These are phyloP conservation scores for Pleoardoris graminearum DNA, from an alignment of 2,329 filamentous ascomycete genomes.

Conservation along the genomic window DNA sequence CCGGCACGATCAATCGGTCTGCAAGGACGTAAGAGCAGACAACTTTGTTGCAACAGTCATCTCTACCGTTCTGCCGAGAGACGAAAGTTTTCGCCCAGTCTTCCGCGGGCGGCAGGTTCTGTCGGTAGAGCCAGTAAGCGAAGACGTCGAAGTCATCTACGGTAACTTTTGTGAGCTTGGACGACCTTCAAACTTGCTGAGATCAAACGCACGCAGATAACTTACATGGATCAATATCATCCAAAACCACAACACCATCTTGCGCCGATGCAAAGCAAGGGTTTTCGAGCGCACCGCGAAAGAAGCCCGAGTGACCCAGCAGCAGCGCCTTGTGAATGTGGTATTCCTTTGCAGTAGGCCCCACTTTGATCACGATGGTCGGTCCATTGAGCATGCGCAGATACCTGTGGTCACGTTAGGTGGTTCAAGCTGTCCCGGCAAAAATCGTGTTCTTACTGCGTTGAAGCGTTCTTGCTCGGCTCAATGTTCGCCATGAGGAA, in stretches of 20 bases:
- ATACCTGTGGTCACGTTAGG: no score
- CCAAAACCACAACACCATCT: neutral
- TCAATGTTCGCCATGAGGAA: no score
- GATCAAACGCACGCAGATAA: neutral
- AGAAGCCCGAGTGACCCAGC: conserved; percentile 4
- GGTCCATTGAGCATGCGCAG: neutral
- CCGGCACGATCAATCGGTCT: neutral
- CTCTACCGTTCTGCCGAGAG: no score
- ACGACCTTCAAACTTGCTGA: neutral
- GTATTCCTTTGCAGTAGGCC: conserved; percentile 1
- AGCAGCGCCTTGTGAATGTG: conserved; percentile 3
- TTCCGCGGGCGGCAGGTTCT: no score
- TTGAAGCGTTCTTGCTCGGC: no score
- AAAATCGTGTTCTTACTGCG: no score
- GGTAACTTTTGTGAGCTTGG: neutral
- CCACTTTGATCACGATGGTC: conserved; percentile 3
- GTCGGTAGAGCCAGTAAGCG: neutral
- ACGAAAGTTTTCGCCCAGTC: no score
- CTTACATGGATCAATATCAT: neutral
- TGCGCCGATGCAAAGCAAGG: neutral
- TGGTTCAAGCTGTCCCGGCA: no score
- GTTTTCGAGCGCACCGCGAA: conserved; percentile 1
- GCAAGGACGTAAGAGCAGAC: neutral
- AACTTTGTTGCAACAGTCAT: neutral
- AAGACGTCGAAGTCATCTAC: neutral